Percentiles rank a stretch among this genome's conserved stretches.
These are phyloP conservation scores for Globisporangium megalacanthum DNA, from an alignment of 352 stramenopile species.

Conservation along the genomic window DNA sequence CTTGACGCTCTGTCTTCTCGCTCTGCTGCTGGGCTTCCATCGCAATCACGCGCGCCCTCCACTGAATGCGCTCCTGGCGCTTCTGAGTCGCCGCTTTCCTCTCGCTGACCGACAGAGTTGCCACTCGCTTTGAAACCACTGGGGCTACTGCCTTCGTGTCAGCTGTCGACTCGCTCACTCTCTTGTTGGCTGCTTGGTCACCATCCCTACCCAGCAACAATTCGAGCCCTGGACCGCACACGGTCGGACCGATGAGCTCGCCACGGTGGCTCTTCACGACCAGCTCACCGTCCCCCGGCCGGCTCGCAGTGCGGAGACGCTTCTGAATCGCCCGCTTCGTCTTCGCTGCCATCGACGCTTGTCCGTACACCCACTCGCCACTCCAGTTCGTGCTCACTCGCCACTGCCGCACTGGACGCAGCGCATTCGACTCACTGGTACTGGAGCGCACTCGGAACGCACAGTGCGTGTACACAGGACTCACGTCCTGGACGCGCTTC, in stretches of 20 bases:
- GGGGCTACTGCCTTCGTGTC: not conserved
- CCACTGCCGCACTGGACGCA: conserved; percentile 31
- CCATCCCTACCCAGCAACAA: not conserved
- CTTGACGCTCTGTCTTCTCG: not conserved
- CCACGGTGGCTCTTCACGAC: conserved; percentile 48
- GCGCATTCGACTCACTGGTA: conserved; percentile 16
- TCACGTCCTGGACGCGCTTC: conserved; percentile 45
- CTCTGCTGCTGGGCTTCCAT: conserved; percentile 48
- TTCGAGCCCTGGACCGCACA: not conserved
- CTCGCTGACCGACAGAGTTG: conserved; percentile 17
- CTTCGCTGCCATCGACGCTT: conserved; percentile 22
- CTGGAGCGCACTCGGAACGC: conserved; percentile 23
- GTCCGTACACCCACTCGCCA: conserved; percentile 55
- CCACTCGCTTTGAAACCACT: conserved; percentile 13
- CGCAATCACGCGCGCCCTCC: conserved; percentile 46
- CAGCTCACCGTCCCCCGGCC: conserved; percentile 20
- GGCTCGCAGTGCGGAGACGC: conserved; percentile 24
- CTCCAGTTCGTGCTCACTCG: conserved; percentile 50
- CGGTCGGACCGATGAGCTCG: conserved; percentile 32
- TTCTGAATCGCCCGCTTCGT: conserved; percentile 38
- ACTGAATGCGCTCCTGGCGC: conserved; percentile 27
- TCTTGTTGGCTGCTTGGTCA: not conserved
- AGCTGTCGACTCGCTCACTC: not conserved
- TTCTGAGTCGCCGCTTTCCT: conserved; percentile 16
- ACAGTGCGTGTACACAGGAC: conserved; percentile 44